phyloP scores from a whole-genome alignment of 2,329 filamentous ascomycete species.

The Ophiosphaerella korrae region DNA sequence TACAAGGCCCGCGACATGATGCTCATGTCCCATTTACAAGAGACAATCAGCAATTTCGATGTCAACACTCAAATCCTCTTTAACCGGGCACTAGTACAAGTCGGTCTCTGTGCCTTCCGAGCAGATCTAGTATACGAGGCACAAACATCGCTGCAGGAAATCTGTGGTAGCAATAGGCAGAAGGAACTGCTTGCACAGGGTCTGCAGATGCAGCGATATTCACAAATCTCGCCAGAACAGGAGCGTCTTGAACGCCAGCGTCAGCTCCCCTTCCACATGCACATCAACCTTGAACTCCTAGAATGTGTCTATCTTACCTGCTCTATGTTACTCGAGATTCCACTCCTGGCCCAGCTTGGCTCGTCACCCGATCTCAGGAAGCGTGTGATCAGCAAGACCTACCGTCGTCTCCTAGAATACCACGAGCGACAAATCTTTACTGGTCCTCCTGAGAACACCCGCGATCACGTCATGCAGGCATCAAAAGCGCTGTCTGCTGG shows the following conservation, averaged over 20 bases:
- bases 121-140: constrained; percentile 96
- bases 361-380: constrained; percentile 97
- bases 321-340: constrained; percentile 99
- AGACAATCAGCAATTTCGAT: constrained; percentile 96
- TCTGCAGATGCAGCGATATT: constrained; percentile 97
- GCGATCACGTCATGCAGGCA: constrained; percentile 98
- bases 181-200: constrained; percentile 98
- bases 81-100: constrained; percentile 97
- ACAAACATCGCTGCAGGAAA: constrained; percentile 96
- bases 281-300: constrained; percentile 98
- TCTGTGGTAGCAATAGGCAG: constrained; percentile 94
- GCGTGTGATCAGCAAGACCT: constrained; percentile 98
- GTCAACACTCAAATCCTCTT: constrained; percentile 97
- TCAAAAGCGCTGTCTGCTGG: constrained; percentile 95
- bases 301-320: constrained; percentile 99
- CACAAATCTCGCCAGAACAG: constrained; percentile 94
- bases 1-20: constrained; percentile 98
- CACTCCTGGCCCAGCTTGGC: constrained; percentile 92
- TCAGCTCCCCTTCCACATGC: constrained; percentile 99
- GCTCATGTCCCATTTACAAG: constrained; percentile 98
- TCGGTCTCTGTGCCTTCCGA: constrained; percentile 97
- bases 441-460: constrained; percentile 96
- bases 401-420: constrained; percentile 98
- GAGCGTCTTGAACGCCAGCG: constrained; percentile 96
- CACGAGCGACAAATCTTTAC: constrained; percentile 99